Conservation (phyloP, 2,329 filamentous ascomycete species). For the Penicillium sp. region DNA sequence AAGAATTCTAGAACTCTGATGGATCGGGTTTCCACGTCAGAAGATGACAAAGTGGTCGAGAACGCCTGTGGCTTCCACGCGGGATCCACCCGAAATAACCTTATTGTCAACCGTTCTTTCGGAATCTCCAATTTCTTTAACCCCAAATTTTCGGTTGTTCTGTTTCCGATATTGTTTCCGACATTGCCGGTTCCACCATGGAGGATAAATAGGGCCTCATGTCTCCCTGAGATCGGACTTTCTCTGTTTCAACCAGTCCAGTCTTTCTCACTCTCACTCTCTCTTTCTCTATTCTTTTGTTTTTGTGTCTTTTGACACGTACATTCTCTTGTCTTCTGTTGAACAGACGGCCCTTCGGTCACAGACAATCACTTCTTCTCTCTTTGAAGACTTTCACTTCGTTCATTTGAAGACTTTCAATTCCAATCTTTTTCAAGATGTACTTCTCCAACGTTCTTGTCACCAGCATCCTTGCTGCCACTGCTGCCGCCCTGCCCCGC, state of each 20-base stretch:
- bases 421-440: conserved; percentile 15
- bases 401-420: conserved; percentile 7
- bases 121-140: neutral
- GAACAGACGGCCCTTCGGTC: conserved; percentile 5
- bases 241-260: conserved; percentile 13
- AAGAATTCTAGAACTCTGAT: neutral
- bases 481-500: conserved; percentile 20
- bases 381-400: conserved; percentile 14
- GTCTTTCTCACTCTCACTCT: conserved; percentile 5
- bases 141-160: neutral
- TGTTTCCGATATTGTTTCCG: no score
- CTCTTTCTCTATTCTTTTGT: conserved; percentile 1
- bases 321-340: conserved; percentile 5
- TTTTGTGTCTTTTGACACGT: conserved; percentile 1
- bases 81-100: neutral
- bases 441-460: conserved; percentile 22
- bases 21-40: neutral
- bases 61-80: neutral
- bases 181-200: conserved; percentile 3
- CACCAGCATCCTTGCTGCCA: conserved; percentile 21
- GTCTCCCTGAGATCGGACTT: neutral
- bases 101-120: conserved; percentile 3
- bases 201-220: conserved; percentile 8
- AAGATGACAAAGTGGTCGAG: conserved; percentile 8
- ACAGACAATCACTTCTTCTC: conserved; percentile 10